Conservation (phyloP, 768 basidiomycete species). For the Suillus paluster region DNA sequence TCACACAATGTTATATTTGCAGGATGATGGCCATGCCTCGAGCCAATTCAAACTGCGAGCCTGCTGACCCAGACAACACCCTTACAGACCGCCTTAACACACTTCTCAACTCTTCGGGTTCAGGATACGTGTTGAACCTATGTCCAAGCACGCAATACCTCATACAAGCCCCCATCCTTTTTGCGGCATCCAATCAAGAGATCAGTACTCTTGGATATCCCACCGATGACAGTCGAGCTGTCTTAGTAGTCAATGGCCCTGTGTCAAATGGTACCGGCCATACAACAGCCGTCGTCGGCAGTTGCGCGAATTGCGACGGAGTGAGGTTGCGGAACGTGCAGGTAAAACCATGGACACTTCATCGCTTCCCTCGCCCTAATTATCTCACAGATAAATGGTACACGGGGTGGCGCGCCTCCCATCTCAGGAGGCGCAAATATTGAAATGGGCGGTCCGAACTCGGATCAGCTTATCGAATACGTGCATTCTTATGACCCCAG, state of each 20-base stretch:
- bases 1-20: background rate
- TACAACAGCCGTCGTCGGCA: constrained; percentile 73
- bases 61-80: constrained; percentile 64
- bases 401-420: constrained; percentile 56
- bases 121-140: constrained; percentile 66
- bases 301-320: constrained; percentile 60
- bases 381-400: constrained; percentile 67
- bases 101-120: constrained; percentile 65
- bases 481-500: constrained; percentile 79
- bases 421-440: constrained; percentile 75
- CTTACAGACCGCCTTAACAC: constrained; percentile 67
- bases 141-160: constrained; percentile 68
- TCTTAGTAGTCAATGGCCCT: constrained; percentile 69
- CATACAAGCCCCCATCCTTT: constrained; percentile 68
- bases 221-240: constrained; percentile 65
- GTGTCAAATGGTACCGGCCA: constrained; percentile 60
- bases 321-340: constrained; percentile 74
- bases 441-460: constrained; percentile 81
- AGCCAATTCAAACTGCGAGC: constrained; percentile 27
- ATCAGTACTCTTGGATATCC: constrained; percentile 84
- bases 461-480: constrained; percentile 74
- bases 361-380: constrained; percentile 2
- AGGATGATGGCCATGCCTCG: constrained; percentile 8
- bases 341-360: constrained; percentile 38
- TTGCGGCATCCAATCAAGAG: constrained; percentile 72